Percentiles rank a stretch among this genome's conserved stretches.
Conservation (phyloP, 2,329 filamentous ascomycete genomes). For the Acephala macrosclerotiorum region DNA sequence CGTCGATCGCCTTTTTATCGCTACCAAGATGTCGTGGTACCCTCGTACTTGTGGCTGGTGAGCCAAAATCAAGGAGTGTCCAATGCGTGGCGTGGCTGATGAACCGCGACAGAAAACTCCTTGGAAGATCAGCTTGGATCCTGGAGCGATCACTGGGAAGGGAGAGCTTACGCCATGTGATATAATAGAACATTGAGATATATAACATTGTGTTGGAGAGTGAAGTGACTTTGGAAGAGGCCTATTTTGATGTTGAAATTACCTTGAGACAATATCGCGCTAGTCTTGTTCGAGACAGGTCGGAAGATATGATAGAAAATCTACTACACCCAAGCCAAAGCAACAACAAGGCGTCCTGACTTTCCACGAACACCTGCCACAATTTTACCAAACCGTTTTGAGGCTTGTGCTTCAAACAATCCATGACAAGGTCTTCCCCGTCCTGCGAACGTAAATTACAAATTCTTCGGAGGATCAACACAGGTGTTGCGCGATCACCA, state of each 20-base stretch:
- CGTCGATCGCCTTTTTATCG: slow-evolving; percentile 5
- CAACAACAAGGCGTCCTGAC: slow-evolving; percentile 4
- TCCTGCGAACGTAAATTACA: slow-evolving; percentile 2
- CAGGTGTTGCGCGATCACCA: background rate
- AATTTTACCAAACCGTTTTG: background rate
- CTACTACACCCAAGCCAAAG: background rate
- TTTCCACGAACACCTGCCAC: slow-evolving; percentile 2
- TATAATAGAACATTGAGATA: background rate
- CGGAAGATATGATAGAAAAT: background rate
- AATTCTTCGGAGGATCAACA: background rate
- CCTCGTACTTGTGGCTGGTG: slow-evolving; percentile 11
- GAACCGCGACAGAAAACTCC: background rate
- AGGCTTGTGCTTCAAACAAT: background rate
- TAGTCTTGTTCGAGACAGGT: background rate
- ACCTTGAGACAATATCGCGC: background rate
- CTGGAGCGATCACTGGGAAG: background rate
- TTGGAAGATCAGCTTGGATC: slow-evolving; percentile 9
- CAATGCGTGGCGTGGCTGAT: background rate
- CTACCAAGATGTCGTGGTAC: slow-evolving; percentile 13
- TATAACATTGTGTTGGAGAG: background rate
- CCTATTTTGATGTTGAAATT: background rate
- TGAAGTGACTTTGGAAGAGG: background rate
- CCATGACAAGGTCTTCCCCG: slow-evolving; percentile 1
- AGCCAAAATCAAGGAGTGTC: background rate
- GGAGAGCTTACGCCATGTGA: background rate